phyloP scores from a whole-genome alignment of 495 filamentous ascomycete genomes.

The Endocarpon pusillum region DNA sequence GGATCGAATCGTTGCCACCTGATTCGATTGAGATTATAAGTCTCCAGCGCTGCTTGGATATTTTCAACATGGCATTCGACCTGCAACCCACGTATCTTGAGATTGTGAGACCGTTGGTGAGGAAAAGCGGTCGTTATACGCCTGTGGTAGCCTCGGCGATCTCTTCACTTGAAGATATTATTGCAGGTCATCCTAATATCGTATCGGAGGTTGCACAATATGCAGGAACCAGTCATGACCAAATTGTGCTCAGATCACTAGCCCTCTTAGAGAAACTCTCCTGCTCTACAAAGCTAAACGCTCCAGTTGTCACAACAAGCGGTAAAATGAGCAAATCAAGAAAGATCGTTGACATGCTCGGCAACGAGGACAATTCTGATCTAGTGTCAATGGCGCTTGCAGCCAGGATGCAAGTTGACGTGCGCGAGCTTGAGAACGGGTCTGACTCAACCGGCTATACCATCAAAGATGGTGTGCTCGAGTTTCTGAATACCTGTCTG shows the following conservation, averaged over 20 bases:
- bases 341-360: conserved; percentile 65
- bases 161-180: conserved; percentile 76
- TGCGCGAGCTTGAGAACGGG: conserved; percentile 46
- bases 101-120: conserved; percentile 62
- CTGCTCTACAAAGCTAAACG: conserved; percentile 56
- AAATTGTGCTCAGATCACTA: conserved; percentile 60
- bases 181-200: conserved; percentile 60
- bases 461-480: conserved; percentile 62
- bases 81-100: conserved; percentile 85
- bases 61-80: conserved; percentile 62
- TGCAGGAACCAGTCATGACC: conserved; percentile 59
- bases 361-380: conserved; percentile 50
- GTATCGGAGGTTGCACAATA: conserved; percentile 68
- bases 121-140: conserved; percentile 28
- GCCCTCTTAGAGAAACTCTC: conserved; percentile 70
- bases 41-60: conserved; percentile 56
- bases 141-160: conserved; percentile 45
- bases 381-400: conserved; percentile 49
- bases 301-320: conserved; percentile 27
- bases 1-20: conserved; percentile 44
- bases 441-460: conserved; percentile 46
- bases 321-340: conserved; percentile 35
- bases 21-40: conserved; percentile 62
- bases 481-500: conserved; percentile 66
- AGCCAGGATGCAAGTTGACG: conserved; percentile 40